Evolutionary conservation across 768 basidiomycete species (phyloP), one percentile per base, ranked within the genome.

Genomic region (Exidia glandulosa): DNA sequence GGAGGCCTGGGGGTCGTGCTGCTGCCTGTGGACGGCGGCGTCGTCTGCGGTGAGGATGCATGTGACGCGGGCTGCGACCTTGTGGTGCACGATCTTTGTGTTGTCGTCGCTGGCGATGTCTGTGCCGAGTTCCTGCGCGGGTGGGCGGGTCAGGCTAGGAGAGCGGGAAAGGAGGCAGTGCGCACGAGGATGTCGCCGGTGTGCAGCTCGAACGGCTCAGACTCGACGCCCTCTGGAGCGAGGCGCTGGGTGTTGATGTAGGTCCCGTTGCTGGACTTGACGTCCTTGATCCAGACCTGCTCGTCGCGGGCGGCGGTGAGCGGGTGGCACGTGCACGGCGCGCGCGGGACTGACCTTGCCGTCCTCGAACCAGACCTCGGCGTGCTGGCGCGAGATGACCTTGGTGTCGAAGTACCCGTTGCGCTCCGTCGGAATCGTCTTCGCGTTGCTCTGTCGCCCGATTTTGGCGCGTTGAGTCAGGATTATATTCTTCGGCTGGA

Each of bases 81-180:
- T 98, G 76, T 97, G 94, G 74, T 99, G 96, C 56, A 98, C 86
- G 60, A 97, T 94, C 2, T 91, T 94, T 73, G 90, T 90, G 79
- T 94, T 96, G 77, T 99, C 96, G 68, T 99, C 96, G 63, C 91
- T 90, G 58, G 96, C 90, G 63, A 99, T 99, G 75, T 98, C 96
- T 67, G 98, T 99, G 60, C 96, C 96, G 71, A 96, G 98, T 86
- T 98, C 94, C 94, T 95, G 60, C 4, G 37, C 59, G 61, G 58
- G 57, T 25, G 25, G 59, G 32, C 57, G 47, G 60, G n/a, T 9
- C 19, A 41, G n/a, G n/a, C 29, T 6, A 36, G 34, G 59, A 29
- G 56, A 60, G 32, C 23, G 58, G 37, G 57, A 34, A 47, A 32
- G 50, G 32, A 14, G 29, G 36, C 56, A 29, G 55, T 13, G 14